Conservation (phyloP, 495 filamentous ascomycete species). For the Sphaerosporella brunnea region DNA sequence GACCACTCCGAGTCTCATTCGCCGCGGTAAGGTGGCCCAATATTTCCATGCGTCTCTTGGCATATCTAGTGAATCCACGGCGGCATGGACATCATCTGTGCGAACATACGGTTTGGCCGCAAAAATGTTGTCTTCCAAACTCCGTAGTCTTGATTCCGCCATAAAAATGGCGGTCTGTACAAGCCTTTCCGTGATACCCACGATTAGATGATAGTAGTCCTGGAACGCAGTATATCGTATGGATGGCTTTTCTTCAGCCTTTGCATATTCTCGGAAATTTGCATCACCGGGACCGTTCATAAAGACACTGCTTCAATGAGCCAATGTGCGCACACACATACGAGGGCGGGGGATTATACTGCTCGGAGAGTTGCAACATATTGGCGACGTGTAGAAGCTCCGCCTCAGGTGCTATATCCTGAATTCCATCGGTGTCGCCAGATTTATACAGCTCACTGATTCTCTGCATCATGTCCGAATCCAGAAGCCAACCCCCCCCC, state of each 20-base stretch:
- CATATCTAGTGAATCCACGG: conserved; percentile 40
- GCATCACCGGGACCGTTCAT: conserved; percentile 52
- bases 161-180: conserved; percentile 48
- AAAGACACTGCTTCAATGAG: conserved; percentile 35
- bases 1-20: conserved; percentile 12
- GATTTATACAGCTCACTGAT: conserved; percentile 27
- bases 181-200: conserved; percentile 50
- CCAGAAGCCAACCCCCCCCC: conserved; percentile 39
- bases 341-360: conserved; percentile 10
- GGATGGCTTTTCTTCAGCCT: conserved; percentile 38
- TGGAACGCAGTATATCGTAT: conserved; percentile 49
- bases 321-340: neutral
- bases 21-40: conserved; percentile 31
- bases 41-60: conserved; percentile 31
- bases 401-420: conserved; percentile 32
- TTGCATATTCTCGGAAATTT: conserved; percentile 45
- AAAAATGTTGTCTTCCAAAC: conserved; percentile 27
- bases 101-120: conserved; percentile 30
- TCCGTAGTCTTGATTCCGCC: conserved; percentile 39
- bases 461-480: conserved; percentile 29
- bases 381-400: conserved; percentile 39
- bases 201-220: conserved; percentile 52
- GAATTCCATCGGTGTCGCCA: conserved; percentile 25
- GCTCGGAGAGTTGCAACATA: conserved; percentile 46
- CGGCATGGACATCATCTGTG: conserved; percentile 45